A percentile compares a stretch with the other conserved stretches of the same genome.
Conservation (phyloP, 257 asterid genomes). For the Salvia hispanica region DNA sequence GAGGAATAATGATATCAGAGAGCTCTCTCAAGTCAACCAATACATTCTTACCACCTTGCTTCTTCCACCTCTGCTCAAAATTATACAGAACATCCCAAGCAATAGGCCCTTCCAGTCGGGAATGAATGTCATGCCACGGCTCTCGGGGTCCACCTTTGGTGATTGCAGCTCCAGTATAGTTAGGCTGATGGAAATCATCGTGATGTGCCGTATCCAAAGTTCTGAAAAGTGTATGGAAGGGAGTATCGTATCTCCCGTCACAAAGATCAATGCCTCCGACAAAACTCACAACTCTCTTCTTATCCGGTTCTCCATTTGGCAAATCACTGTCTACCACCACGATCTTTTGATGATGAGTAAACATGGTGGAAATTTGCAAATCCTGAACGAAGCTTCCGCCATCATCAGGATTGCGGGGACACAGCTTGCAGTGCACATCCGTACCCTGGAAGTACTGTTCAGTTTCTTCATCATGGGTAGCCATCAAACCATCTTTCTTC, state of each 20-base stretch:
- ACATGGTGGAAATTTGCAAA: constrained; percentile 82
- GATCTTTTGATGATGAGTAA: constrained; percentile 94
- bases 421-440: constrained; percentile 74
- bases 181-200: constrained; percentile 94
- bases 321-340: constrained; percentile 74
- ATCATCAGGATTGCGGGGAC: constrained; percentile 91
- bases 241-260: constrained; percentile 87
- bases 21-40: constrained; percentile 71
- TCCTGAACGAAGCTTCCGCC: constrained; percentile 89
- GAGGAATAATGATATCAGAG: constrained; percentile 62
- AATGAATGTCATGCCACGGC: constrained; percentile 97
- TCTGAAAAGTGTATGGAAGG: constrained; percentile 88
- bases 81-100: constrained; percentile 95
- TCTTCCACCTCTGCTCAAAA: constrained; percentile 96
- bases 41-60: constrained; percentile 84
- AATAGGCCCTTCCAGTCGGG: constrained; percentile 81
- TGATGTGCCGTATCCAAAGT: constrained; percentile 89
- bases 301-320: constrained; percentile 64
- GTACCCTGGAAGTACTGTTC: constrained; percentile 59
- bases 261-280: constrained; percentile 95
- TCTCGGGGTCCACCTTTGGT: constrained; percentile 90
- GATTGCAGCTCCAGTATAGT: constrained; percentile 66
- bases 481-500: constrained; percentile 92
- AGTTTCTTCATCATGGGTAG: constrained; percentile 90
- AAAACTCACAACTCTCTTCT: constrained; percentile 72